phyloP scores from a whole-genome alignment of 306 rosid species.

The Cotoneaster glaucophyllus region DNA sequence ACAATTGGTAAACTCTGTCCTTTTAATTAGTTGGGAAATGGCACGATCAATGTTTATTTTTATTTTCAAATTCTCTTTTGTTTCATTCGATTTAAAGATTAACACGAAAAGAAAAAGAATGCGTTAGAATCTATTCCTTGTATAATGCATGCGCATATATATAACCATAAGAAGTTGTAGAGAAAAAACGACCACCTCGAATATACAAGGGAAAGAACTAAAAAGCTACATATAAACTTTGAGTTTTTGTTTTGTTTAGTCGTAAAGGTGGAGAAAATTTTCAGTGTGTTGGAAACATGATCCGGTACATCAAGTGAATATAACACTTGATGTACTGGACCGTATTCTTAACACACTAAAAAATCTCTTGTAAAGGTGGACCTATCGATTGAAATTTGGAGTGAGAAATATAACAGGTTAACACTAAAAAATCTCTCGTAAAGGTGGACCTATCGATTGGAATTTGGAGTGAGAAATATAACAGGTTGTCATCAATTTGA shows the following conservation, averaged over 20 bases:
- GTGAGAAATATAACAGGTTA: no score
- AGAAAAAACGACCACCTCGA: background rate
- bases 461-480: constrained; percentile 4
- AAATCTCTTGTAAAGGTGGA: no score
- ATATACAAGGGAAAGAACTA: background rate
- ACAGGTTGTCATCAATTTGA: constrained; percentile 8
- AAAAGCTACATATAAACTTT: background rate
- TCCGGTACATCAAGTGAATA: no score
- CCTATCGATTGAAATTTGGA: no score
- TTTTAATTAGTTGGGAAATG: no score
- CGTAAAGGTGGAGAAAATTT: background rate
- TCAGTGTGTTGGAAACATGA: no score
- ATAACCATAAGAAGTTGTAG: background rate
- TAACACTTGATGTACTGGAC: no score
- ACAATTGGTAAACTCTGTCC: constrained; percentile 1
- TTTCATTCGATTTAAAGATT: background rate
- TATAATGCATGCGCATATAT: no score
- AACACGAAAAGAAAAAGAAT: background rate
- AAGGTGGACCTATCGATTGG: background rate
- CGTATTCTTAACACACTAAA: no score
- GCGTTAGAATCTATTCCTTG: background rate
- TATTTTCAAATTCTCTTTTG: background rate
- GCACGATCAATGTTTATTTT: background rate
- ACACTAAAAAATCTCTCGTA: background rate
- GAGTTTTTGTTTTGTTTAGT: constrained; percentile 18